Base-by-base conservation (phyloP, 2,329 filamentous ascomycete species). In the Xylariaceae sp. region DNA sequence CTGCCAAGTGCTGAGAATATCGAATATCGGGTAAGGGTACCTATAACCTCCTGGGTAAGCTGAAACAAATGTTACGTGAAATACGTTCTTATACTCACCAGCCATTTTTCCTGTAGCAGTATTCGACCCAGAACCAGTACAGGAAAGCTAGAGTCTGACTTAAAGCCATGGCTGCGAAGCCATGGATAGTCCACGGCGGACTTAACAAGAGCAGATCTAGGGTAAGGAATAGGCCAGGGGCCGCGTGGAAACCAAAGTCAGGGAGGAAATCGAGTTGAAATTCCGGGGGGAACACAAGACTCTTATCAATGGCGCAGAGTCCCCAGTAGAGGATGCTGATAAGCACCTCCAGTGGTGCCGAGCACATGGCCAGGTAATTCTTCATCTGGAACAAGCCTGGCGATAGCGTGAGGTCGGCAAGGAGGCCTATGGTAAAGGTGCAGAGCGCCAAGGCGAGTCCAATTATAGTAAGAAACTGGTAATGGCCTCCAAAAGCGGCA, bases 1-100 rank as follows among this genome's bases (percentile, higher is more conserved):
- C 66, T 91, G 86, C 42, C 75, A 68, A 0, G 84, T 88, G 43
- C 77, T 80, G 35, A 95, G 74, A 37, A 89, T 69, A 7, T 78
- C 85, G 59, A 97, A 93, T 21, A 96, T 80, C 1, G 92, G 92
- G 70, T 97, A 96, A 0, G 92, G 91, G 63, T 96, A 95, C 77
- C 86, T 88, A 46, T 35, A 39, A 23, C 24, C 6, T 27, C 13
- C 4, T 30, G 8, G 16, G 35, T 53, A 32, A 53, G 45, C 40
- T 21, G 51, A 32, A 15, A 33, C 41, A 36, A 20, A n/a, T 13
- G 11, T 16, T 16, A 18, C 16, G 11, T 30, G 13, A 18, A 24
- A 21, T 18, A 23, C 7, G 21, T 29, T 41, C 26, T 8, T 5
- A 33, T 33, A 18, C 81, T 69, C 67, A 85, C 83, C 77, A 82